Evolutionary conservation across 2,329 filamentous ascomycete genomes (phyloP).

Genomic region (Scedosporium dehoogii): DNA sequence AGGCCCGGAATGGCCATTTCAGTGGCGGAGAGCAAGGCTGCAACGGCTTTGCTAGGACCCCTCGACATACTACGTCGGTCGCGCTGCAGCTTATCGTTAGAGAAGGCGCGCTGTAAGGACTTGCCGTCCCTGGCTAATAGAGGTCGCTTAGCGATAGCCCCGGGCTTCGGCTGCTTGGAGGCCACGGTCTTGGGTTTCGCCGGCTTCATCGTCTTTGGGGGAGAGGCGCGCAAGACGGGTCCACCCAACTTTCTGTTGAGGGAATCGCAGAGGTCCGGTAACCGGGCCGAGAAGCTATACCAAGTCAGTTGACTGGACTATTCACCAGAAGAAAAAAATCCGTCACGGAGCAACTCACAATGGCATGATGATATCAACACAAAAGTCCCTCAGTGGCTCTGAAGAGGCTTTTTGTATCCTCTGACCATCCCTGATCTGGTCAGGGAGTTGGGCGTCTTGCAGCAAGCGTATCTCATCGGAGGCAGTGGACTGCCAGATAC

Average conservation of each 20-base stretch:
- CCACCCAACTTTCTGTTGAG: slow-evolving; percentile 71
- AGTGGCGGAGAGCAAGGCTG: slow-evolving; percentile 59
- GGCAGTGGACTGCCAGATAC: slow-evolving; percentile 74
- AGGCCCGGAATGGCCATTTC: slow-evolving; percentile 49
- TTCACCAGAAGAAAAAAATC: not conserved
- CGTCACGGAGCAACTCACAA: slow-evolving; percentile 45
- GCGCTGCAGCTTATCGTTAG: slow-evolving; percentile 39
- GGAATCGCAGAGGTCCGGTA: slow-evolving; percentile 60
- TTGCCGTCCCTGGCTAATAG: slow-evolving; percentile 29
- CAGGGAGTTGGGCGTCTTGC: slow-evolving; percentile 34
- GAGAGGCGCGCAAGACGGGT: slow-evolving; percentile 46
- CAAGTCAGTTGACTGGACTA: slow-evolving; percentile 22
- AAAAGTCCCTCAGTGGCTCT: slow-evolving; percentile 67
- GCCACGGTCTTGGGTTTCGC: slow-evolving; percentile 24
- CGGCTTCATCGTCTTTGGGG: slow-evolving; percentile 37
- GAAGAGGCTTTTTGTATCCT: slow-evolving; percentile 31
- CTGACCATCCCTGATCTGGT: slow-evolving; percentile 21
- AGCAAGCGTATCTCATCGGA: slow-evolving; percentile 44
- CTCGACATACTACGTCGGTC: slow-evolving; percentile 42
- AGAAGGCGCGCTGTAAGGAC: slow-evolving; percentile 53
- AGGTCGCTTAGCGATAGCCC: slow-evolving; percentile 39
- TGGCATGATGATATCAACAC: slow-evolving; percentile 68
- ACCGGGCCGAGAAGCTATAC: slow-evolving; percentile 58
- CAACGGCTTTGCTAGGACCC: slow-evolving; percentile 48
- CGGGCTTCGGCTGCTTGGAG: slow-evolving; percentile 37